Evolutionary conservation across 306 rosid genomes (phyloP).

Genomic region (Casuarina glauca): DNA sequence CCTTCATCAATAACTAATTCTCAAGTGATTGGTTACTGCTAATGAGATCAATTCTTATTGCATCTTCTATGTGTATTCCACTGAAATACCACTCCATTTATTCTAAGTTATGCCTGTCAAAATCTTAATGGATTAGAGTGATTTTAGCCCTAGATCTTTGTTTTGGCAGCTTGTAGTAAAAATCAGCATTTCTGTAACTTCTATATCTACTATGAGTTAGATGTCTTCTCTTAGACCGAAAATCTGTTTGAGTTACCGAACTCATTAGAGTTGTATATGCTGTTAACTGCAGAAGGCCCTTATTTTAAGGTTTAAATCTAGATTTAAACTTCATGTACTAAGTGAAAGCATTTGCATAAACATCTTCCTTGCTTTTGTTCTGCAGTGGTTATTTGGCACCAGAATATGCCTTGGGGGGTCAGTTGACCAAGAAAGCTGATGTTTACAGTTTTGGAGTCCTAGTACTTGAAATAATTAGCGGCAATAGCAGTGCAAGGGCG

Average conservation of each 20-base stretch:
- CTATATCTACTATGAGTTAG: background rate
- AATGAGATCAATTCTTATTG: background rate
- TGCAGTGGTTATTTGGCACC: conserved; percentile 96
- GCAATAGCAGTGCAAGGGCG: conserved; percentile 63
- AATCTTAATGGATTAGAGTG: background rate
- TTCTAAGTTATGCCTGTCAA: background rate
- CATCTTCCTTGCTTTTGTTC: conserved; percentile 29
- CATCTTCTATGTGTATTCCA: background rate
- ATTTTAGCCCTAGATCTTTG: background rate
- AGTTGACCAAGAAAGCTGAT: conserved; percentile 84
- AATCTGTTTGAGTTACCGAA: background rate
- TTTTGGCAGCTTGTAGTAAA: background rate
- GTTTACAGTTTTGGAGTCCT: conserved; percentile 92
- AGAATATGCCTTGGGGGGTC: conserved; percentile 95
- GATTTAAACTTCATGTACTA: background rate
- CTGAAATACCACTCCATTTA: background rate
- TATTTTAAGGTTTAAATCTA: background rate
- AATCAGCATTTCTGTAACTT: background rate
- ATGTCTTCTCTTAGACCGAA: background rate
- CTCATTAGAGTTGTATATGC: background rate
- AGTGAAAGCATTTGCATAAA: background rate
- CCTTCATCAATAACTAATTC: background rate
- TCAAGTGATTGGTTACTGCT: background rate
- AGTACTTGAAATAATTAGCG: conserved; percentile 77
- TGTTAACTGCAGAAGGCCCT: background rate